Evolutionary conservation across 2,329 filamentous ascomycete species (phyloP).

Genomic region (Westerdykella sp.): DNA sequence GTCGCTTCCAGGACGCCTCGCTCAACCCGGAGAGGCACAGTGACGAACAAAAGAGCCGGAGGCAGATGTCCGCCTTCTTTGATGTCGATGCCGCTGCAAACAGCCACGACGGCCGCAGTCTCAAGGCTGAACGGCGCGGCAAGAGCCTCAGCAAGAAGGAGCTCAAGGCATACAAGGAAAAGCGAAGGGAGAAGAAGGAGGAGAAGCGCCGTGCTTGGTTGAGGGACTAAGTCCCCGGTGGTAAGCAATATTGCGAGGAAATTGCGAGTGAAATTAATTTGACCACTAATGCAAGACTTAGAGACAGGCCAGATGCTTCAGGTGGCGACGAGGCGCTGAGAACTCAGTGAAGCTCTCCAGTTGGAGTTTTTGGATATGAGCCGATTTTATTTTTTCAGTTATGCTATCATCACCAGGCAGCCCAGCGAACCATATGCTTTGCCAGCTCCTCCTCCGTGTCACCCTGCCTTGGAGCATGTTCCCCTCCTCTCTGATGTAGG

Average conservation of each 20-base stretch:
- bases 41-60: conserved; percentile 77
- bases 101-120: conserved; percentile 77
- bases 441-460: too few species aligned
- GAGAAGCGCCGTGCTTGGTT: conserved; percentile 92
- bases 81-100: conserved; percentile 94
- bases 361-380: too few species aligned
- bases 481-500: conserved; percentile 3
- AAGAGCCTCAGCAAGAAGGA: conserved; percentile 82
- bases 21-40: conserved; percentile 69
- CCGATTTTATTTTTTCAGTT: too few species aligned
- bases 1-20: conserved; percentile 66
- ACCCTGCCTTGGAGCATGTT: not conserved
- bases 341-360: too few species aligned
- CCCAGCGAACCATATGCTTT: too few species aligned
- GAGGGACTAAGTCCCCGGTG: conserved; percentile 56
- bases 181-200: conserved; percentile 81
- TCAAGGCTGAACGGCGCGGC: conserved; percentile 82
- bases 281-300: conserved; percentile 26
- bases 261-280: conserved; percentile 13
- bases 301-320: not conserved
- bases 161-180: conserved; percentile 83
- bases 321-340: too few species aligned
- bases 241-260: conserved; percentile 21
- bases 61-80: conserved; percentile 93
- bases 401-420: too few species aligned